Conservation (phyloP, 2,329 filamentous ascomycete genomes). For the Fusarium heterosporum region DNA sequence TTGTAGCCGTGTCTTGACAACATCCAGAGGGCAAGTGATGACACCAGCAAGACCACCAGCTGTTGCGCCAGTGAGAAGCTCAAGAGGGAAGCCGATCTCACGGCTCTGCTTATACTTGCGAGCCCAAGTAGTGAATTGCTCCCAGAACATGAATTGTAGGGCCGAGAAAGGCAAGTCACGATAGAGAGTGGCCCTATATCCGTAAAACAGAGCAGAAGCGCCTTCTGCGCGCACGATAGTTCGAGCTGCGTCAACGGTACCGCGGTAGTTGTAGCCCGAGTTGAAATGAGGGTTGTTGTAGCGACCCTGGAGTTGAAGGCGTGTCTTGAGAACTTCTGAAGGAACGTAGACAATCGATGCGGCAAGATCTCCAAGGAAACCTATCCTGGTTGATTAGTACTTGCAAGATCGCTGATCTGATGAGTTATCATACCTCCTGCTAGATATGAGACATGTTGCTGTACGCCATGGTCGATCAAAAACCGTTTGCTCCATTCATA, state of each 20-base stretch:
- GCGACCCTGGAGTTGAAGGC: slow-evolving; percentile 91
- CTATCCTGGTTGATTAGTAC: slow-evolving; percentile 55
- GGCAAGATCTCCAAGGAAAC: slow-evolving; percentile 92
- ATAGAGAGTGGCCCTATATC: slow-evolving; percentile 96
- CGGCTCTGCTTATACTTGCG: slow-evolving; percentile 80
- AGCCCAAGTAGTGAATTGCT: slow-evolving; percentile 88
- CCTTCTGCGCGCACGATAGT: slow-evolving; percentile 90
- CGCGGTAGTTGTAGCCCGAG: slow-evolving; percentile 95
- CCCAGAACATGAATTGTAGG: slow-evolving; percentile 97
- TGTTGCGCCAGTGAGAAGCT: slow-evolving; percentile 88
- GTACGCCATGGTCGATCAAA: slow-evolving; percentile 86
- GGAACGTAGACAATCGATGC: slow-evolving; percentile 96
- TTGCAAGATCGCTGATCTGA: neutral
- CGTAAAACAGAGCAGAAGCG: slow-evolving; percentile 86
- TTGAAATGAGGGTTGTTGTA: slow-evolving; percentile 95
- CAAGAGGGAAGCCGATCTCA: slow-evolving; percentile 86
- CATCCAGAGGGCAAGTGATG: slow-evolving; percentile 94
- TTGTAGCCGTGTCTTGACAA: slow-evolving; percentile 96
- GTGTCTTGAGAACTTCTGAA: slow-evolving; percentile 97
- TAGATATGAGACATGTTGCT: slow-evolving; percentile 87
- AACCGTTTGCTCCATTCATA: slow-evolving; percentile 95
- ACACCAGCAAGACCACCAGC: slow-evolving; percentile 94
- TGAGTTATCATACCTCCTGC: slow-evolving; percentile 71
- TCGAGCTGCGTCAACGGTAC: slow-evolving; percentile 83
- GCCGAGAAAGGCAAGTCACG: slow-evolving; percentile 96